These are phyloP conservation scores for Infundibulicybe gibba DNA, from an alignment of 768 basidiomycete species.

Conservation along the genomic window DNA sequence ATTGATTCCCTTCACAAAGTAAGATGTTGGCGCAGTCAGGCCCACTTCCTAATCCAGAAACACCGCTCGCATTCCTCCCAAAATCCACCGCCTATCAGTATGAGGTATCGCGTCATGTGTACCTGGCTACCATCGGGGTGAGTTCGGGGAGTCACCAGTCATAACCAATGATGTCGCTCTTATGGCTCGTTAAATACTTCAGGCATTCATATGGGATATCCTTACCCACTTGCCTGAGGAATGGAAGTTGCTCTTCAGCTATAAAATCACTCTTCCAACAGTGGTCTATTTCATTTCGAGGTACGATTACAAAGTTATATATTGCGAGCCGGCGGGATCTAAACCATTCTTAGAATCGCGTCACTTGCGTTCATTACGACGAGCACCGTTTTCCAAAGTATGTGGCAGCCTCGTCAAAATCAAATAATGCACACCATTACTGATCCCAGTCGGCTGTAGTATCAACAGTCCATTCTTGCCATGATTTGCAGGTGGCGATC, in stretches of 20 bases:
- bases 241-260: conserved; percentile 15
- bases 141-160: too few relatives aligned
- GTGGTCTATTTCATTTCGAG: conserved; percentile 27
- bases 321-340: too few relatives aligned
- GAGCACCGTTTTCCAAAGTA: conserved; percentile 17
- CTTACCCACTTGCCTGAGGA: conserved; percentile 22
- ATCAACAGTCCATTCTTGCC: too few relatives aligned
- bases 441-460: too few relatives aligned
- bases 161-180: neutral
- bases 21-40: too few relatives aligned
- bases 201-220: conserved; percentile 30
- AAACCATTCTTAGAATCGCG: too few relatives aligned
- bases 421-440: too few relatives aligned
- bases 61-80: conserved; percentile 25
- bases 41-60: conserved; percentile 18
- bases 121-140: conserved; percentile 14
- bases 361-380: conserved; percentile 4
- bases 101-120: conserved; percentile 21
- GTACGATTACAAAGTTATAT: conserved; percentile 7
- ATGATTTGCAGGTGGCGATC: too few relatives aligned
- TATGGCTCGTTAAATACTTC: neutral
- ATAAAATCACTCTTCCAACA: conserved; percentile 13
- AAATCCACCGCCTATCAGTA: conserved; percentile 20
- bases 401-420: too few relatives aligned
- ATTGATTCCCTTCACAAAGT: too few relatives aligned